Conservation (phyloP, 169 alveolate genomes). For the Plasmodium reichenowi region DNA sequence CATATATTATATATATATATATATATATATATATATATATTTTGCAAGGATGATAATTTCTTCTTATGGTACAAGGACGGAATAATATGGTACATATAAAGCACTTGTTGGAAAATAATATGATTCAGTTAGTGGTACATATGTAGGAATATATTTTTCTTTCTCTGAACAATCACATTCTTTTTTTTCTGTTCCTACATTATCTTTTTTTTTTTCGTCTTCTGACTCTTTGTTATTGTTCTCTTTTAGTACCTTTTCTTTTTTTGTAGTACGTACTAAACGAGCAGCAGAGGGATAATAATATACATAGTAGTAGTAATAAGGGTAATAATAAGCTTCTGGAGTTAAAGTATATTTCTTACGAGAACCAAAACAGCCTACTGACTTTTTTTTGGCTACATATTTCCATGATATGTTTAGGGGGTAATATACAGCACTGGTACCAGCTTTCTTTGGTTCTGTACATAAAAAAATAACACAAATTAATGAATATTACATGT, state of each 20-base stretch:
- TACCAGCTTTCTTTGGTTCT: slow-evolving; percentile 22
- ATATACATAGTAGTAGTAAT: slow-evolving; percentile 47
- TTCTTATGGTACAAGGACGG: slow-evolving; percentile 10
- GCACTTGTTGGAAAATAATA: slow-evolving; percentile 19
- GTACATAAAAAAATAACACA: not conserved
- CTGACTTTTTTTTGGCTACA: slow-evolving; percentile 32
- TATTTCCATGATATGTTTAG: slow-evolving; percentile 48
- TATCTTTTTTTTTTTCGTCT: slow-evolving; percentile 1
- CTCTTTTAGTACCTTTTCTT: slow-evolving; percentile 14
- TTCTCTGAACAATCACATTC: slow-evolving; percentile 33
- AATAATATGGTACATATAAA: slow-evolving; percentile 31
- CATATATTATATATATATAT: too few species aligned
- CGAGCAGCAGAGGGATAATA: slow-evolving; percentile 9
- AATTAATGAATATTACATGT: too few species aligned
- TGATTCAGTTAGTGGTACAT: slow-evolving; percentile 29
- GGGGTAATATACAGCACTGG: slow-evolving; percentile 37
- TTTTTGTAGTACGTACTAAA: not conserved
- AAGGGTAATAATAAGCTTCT: slow-evolving; percentile 32
- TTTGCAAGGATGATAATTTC: too few species aligned
- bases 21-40: too few species aligned
- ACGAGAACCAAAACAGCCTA: slow-evolving; percentile 50
- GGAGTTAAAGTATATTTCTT: slow-evolving; percentile 47
- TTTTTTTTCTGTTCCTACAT: slow-evolving; percentile 34
- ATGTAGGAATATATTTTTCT: slow-evolving; percentile 8
- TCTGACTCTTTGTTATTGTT: slow-evolving; percentile 19